phyloP scores from a whole-genome alignment of 345 rosid genomes.

The Eucalyptus regnans region DNA sequence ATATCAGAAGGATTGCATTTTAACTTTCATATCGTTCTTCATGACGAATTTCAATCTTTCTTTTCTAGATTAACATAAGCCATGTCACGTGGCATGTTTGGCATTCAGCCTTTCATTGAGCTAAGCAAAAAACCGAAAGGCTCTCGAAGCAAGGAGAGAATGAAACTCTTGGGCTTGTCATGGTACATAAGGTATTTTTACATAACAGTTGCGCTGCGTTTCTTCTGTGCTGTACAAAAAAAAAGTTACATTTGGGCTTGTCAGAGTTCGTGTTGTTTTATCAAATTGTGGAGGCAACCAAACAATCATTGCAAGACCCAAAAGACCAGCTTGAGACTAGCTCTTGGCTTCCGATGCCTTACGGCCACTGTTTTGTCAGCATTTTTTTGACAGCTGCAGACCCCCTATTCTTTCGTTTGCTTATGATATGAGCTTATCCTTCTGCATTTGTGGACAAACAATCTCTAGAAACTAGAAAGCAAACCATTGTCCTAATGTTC shows the following conservation, averaged over 20 bases:
- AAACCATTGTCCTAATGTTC: not conserved
- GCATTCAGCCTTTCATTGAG: not conserved
- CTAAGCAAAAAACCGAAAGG: not conserved
- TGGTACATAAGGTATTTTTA: not conserved
- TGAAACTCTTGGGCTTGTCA: not conserved
- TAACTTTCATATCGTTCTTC: not conserved
- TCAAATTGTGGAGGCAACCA: not conserved
- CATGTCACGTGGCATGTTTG: not conserved
- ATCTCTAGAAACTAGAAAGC: not conserved
- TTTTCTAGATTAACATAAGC: not conserved
- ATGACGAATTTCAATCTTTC: not conserved
- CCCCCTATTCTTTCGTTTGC: not conserved
- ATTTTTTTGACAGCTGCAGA: not conserved
- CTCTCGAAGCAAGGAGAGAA: rapidly evolving
- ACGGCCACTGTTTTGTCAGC: not conserved
- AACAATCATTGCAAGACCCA: not conserved
- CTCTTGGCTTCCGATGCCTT: not conserved
- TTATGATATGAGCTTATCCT: not conserved
- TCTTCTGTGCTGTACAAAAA: not conserved
- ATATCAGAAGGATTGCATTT: not conserved
- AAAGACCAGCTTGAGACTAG: not conserved
- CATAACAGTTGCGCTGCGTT: rapidly evolving
- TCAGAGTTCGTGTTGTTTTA: not conserved
- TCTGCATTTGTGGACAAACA: not conserved
- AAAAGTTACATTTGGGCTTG: not conserved